Percentiles rank a stretch among this genome's conserved stretches.
These are phyloP conservation scores for Tuber microsphaerosporum DNA, from an alignment of 495 filamentous ascomycete species.

Conservation along the genomic window DNA sequence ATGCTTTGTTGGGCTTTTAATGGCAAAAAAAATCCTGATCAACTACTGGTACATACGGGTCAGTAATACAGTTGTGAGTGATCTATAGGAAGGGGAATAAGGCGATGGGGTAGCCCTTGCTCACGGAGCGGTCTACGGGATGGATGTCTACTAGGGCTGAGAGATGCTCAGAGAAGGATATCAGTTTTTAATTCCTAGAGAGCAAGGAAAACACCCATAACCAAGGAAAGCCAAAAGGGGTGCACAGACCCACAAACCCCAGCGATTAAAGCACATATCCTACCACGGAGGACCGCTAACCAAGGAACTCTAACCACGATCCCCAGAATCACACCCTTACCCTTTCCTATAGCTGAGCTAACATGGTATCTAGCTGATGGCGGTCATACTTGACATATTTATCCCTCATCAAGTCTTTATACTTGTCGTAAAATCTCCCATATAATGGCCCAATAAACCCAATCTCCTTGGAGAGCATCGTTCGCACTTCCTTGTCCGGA, in stretches of 20 bases:
- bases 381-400: conserved; percentile 99
- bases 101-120: background rate
- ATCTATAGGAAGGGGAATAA: background rate
- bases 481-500: conserved; percentile 75
- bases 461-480: conserved; percentile 69
- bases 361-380: conserved; percentile 52
- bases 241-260: background rate
- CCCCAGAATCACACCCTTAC: background rate
- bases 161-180: background rate
- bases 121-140: background rate
- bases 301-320: background rate
- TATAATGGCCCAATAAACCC: conserved; percentile 90
- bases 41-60: background rate
- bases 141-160: background rate
- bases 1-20: conserved; percentile 1
- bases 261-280: background rate
- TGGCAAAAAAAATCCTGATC: background rate
- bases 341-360: conserved; percentile 39
- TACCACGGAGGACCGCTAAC: background rate
- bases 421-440: conserved; percentile 89
- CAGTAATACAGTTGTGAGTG: background rate
- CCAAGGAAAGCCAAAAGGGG: background rate
- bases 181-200: background rate
- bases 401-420: conserved; percentile 95
- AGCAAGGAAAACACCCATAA: background rate